phyloP scores from a whole-genome alignment of 176 grass and related monocot species.

The sorghum (Sorghum bicolor) region DNA sequence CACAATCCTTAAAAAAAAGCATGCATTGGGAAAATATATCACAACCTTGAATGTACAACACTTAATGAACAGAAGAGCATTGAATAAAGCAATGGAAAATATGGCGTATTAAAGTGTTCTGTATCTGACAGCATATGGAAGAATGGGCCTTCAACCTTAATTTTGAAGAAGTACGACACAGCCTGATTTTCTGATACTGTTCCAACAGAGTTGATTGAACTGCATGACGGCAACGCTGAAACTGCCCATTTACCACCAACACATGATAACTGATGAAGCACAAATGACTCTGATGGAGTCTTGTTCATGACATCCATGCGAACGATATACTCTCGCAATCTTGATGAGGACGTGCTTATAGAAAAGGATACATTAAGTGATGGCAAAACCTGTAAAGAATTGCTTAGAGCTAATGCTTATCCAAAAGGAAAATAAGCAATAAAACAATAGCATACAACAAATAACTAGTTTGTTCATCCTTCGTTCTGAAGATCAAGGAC shows the following conservation, averaged over 20 bases:
- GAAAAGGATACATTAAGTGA: constrained; percentile 82
- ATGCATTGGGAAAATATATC: constrained; percentile 20
- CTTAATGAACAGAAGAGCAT: background rate
- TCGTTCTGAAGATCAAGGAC: background rate
- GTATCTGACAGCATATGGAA: constrained; percentile 7
- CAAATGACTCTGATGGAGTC: constrained; percentile 63
- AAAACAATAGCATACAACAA: background rate
- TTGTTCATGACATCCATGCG: constrained; percentile 79
- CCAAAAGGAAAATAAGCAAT: background rate
- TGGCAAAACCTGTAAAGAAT: constrained; percentile 66
- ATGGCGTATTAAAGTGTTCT: background rate
- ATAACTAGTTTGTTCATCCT: background rate
- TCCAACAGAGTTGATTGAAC: constrained; percentile 56
- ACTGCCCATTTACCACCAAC: constrained; percentile 65
- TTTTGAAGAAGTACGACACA: constrained; percentile 87
- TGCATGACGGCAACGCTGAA: constrained; percentile 61
- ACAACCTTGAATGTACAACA: background rate
- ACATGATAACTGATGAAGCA: constrained; percentile 82
- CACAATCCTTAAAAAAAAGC: constrained; percentile 54
- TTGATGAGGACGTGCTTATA: constrained; percentile 70
- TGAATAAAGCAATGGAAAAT: constrained; percentile 8
- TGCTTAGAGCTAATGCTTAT: background rate
- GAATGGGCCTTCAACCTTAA: constrained; percentile 59
- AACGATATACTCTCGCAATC: constrained; percentile 83
- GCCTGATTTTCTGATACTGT: constrained; percentile 62